Evolutionary conservation across 208 protist species (phyloP).

Genomic region (Acanthamoeba triangularis): DNA sequence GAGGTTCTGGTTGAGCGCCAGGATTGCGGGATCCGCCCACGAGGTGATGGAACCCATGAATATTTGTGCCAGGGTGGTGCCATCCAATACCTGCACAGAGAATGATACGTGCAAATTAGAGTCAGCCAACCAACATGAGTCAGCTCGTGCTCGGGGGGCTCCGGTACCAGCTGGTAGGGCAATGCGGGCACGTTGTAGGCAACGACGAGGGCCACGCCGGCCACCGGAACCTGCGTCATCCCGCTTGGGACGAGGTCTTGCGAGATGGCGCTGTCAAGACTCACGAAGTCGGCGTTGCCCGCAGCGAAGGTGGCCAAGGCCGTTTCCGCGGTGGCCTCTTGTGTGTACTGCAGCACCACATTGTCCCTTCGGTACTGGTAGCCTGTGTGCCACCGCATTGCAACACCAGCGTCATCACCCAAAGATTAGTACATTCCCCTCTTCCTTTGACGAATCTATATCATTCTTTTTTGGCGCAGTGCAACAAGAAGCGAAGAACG

Average conservation of each 20-base stretch:
- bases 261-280: neutral
- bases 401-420: neutral
- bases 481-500: neutral
- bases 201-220: constrained; percentile 12
- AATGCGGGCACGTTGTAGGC: constrained; percentile 32
- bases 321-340: neutral
- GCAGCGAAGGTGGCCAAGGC: neutral
- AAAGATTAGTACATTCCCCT: neutral
- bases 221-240: constrained; percentile 9
- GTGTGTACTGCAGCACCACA: constrained; percentile 35
- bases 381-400: neutral
- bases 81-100: neutral
- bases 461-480: neutral
- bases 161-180: neutral
- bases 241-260: neutral
- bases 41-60: constrained; percentile 22
- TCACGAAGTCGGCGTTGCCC: neutral
- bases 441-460: neutral
- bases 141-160: neutral
- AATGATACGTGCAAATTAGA: neutral
- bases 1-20: neutral
- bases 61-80: neutral
- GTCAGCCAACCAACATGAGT: neutral
- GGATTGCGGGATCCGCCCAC: constrained; percentile 46
- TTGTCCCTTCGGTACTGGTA: constrained; percentile 56